phyloP scores from a whole-genome alignment of 2,329 filamentous ascomycete species.

The Ciborinia camelliae region DNA sequence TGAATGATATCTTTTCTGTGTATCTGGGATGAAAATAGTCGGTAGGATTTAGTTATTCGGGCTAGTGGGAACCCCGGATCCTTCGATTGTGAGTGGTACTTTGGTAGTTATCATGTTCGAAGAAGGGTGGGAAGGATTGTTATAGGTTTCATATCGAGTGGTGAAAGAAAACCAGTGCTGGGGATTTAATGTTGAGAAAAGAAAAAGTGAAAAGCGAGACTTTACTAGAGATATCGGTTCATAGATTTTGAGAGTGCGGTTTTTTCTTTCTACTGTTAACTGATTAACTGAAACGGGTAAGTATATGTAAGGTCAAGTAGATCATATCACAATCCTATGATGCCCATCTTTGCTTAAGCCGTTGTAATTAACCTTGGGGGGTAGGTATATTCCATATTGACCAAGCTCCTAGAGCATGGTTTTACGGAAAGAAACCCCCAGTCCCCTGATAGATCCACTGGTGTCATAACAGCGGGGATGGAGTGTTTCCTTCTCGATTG shows the following conservation, averaged over 20 bases:
- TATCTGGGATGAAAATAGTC: not conserved
- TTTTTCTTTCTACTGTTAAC: not conserved
- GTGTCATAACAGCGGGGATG: not conserved
- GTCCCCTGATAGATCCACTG: not conserved
- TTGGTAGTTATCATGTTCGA: not conserved
- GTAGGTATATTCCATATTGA: not conserved
- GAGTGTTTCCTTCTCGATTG: not conserved
- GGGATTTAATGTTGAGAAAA: no score
- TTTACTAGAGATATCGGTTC: not conserved
- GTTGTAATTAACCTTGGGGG: not conserved
- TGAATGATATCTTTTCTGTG: not conserved
- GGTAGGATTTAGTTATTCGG: not conserved
- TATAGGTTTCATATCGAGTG: no score
- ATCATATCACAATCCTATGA: constrained; percentile 3
- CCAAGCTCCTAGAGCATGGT: not conserved
- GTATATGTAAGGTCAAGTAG: not conserved
- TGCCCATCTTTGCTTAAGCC: not conserved
- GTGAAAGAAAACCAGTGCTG: no score
- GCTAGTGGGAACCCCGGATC: not conserved
- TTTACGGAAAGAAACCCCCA: not conserved
- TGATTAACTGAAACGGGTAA: not conserved
- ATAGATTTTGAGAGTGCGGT: not conserved
- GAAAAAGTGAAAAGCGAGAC: not conserved
- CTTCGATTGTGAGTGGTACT: not conserved
- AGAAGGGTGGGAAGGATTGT: no score